These are phyloP conservation scores for Aspergillus terreus DNA, from an alignment of 2,329 filamentous ascomycete species.

Conservation along the genomic window DNA sequence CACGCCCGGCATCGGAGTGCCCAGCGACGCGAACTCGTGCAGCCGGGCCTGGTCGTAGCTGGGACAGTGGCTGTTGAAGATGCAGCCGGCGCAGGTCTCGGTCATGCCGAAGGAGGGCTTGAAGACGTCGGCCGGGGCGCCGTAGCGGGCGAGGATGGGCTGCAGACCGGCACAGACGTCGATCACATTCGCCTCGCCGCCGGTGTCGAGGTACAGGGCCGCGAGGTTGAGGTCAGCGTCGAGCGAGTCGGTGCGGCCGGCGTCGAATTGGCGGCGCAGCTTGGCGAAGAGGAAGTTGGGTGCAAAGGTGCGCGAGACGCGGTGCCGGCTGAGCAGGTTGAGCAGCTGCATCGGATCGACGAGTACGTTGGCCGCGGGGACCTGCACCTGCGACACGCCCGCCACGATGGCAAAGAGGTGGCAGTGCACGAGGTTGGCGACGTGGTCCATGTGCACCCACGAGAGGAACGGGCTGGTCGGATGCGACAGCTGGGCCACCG, in stretches of 20 bases:
- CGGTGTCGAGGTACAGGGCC: conserved; percentile 29
- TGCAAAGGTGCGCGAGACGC: conserved; percentile 12
- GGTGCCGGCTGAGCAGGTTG: conserved; percentile 37
- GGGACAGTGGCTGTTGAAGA: conserved; percentile 40
- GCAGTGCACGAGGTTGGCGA: conserved; percentile 40
- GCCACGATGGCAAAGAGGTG: neutral
- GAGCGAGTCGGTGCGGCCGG: neutral
- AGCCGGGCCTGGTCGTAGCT: conserved; percentile 30
- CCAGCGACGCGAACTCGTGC: conserved; percentile 17
- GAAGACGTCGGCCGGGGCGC: conserved; percentile 38
- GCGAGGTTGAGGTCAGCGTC: conserved; percentile 7
- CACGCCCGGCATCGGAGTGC: conserved; percentile 18
- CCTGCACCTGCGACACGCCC: conserved; percentile 41
- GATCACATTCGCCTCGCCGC: conserved; percentile 37
- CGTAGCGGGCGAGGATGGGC: conserved; percentile 27
- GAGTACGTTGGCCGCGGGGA: conserved; percentile 39
- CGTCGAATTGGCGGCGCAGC: neutral
- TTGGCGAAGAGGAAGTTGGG: conserved; percentile 15
- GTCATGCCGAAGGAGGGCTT: conserved; percentile 33
- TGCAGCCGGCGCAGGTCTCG: conserved; percentile 50
- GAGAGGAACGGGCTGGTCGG: conserved; percentile 34
- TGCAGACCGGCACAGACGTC: conserved; percentile 34
- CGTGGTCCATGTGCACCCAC: conserved; percentile 54
- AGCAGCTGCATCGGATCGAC: conserved; percentile 40
- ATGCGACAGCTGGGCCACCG: conserved; percentile 22